Evolutionary conservation across 257 asterid species (phyloP), one percentile per base, ranked within the genome.

Genomic region (Galeopsis tetrahit): DNA sequence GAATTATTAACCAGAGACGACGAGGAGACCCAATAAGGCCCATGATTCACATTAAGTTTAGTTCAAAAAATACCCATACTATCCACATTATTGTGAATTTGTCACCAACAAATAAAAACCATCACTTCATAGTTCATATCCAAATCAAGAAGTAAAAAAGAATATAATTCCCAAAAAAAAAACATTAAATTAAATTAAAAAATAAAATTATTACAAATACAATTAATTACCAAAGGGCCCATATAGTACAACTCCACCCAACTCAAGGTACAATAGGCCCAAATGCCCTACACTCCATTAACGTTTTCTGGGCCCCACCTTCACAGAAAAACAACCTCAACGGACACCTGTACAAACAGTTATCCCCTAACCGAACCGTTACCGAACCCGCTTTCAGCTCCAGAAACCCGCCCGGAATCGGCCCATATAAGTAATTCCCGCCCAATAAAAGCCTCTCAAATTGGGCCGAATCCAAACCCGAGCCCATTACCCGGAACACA

Each of bases 301-400:
- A 79, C 66, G 98, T 70, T 83, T 93, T 93, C 35, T 93, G 98
- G 63, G 40, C 83, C 81, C 98, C 98, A 75, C 97, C 98, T 5
- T 67, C 88, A 78, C 98, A 93, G 36, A 93, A 80, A 74, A 90
- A 86, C 69, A 73, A 78, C 70, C 95, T 86, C 3, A 83, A 14
- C 52, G 98, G 97, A 40, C 98, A 93, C 77, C 97, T 80, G 81
- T 82, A 89, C 84, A 93, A 73, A 74, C 98, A 93, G 75, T 93
- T 93, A 39, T 90, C 89, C 32, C 98, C 98, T 77, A 93, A 82
- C 5, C 75, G 81, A 7, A 93, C 72, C 34, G 73, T 83, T 0
- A 93, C 86, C 71, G 95, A 83, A 80, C 86, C 95, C 90, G 95
- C 85, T 80, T 90, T 81, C 56, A 90, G 83, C 4, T 70, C 86